Evolutionary conservation across 164 flowering plant genomes (phyloP).

Genomic region (Macadamia tetraphylla): DNA sequence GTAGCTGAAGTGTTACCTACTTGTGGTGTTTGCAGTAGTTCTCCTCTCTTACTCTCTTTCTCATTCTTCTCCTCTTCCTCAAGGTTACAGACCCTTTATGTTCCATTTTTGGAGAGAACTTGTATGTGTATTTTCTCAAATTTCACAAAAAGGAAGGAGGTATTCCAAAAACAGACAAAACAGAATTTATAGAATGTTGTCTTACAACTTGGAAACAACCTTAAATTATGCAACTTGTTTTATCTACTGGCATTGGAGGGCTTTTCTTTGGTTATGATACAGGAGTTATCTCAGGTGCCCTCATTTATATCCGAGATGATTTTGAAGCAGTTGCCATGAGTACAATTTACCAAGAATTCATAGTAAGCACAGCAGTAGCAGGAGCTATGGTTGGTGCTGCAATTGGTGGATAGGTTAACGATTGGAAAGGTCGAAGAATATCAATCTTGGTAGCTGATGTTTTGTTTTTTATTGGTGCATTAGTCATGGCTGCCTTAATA

Average conservation of each 20-base stretch:
- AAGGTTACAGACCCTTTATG: no score
- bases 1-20: no score
- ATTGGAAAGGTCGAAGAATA: neutral
- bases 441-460: neutral
- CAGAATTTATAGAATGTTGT: conserved; percentile 67
- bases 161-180: conserved; percentile 25
- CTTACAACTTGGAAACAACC: conserved; percentile 46
- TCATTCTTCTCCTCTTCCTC: no score
- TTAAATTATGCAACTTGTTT: conserved; percentile 65
- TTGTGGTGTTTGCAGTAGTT: no score
- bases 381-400: conserved; percentile 3
- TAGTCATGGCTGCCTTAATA: neutral
- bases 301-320: conserved; percentile 48
- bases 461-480: neutral
- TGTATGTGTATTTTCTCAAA: no score
- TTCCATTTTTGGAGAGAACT: no score
- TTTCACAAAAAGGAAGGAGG: conserved; percentile 48
- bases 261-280: conserved; percentile 94
- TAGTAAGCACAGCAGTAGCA: neutral
- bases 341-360: conserved; percentile 30
- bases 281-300: conserved; percentile 61
- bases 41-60: no score
- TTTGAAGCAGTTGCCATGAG: conserved; percentile 32
- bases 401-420: neutral
- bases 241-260: conserved; percentile 90